Conservation (phyloP, 2,329 filamentous ascomycete species). For the Calonectria hawksworthii region DNA sequence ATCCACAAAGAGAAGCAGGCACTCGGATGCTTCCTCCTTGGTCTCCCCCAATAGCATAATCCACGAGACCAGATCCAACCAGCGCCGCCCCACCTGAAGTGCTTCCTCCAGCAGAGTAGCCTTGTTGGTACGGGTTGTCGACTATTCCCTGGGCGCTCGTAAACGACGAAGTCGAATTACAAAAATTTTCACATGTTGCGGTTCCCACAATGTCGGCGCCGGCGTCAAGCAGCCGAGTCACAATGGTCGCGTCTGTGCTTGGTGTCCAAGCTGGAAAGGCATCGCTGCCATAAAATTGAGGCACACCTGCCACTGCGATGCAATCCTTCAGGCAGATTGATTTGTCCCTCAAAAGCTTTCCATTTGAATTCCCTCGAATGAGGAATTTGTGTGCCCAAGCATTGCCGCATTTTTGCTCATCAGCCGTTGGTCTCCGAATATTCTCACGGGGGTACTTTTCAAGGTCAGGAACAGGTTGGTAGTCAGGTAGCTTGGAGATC, state of each 20-base stretch:
- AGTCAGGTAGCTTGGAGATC: conserved; percentile 60
- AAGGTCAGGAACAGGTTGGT: conserved; percentile 57
- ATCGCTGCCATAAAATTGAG: conserved; percentile 66
- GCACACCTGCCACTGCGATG: conserved; percentile 66
- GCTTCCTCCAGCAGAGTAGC: conserved; percentile 64
- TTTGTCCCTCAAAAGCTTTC: conserved; percentile 54
- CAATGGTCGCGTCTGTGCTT: conserved; percentile 66
- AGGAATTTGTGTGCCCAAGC: conserved; percentile 66
- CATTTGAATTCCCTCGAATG: conserved; percentile 52
- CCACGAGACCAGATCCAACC: conserved; percentile 58
- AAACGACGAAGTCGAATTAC: conserved; percentile 62
- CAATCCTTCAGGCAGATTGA: conserved; percentile 68
- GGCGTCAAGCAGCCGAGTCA: conserved; percentile 63
- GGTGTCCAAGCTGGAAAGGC: conserved; percentile 65
- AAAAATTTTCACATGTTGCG: conserved; percentile 67
- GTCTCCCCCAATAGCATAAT: conserved; percentile 63
- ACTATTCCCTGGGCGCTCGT: conserved; percentile 61
- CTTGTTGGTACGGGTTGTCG: conserved; percentile 59
- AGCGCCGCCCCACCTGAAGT: conserved; percentile 63
- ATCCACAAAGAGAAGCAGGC: conserved; percentile 56
- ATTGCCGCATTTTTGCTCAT: conserved; percentile 61
- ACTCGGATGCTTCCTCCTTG: conserved; percentile 63
- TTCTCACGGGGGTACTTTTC: conserved; percentile 60
- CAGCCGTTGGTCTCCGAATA: conserved; percentile 54
- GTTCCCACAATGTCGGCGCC: conserved; percentile 66